Evolutionary conservation across 306 rosid genomes (phyloP).

Genomic region (Sicyos edulis): DNA sequence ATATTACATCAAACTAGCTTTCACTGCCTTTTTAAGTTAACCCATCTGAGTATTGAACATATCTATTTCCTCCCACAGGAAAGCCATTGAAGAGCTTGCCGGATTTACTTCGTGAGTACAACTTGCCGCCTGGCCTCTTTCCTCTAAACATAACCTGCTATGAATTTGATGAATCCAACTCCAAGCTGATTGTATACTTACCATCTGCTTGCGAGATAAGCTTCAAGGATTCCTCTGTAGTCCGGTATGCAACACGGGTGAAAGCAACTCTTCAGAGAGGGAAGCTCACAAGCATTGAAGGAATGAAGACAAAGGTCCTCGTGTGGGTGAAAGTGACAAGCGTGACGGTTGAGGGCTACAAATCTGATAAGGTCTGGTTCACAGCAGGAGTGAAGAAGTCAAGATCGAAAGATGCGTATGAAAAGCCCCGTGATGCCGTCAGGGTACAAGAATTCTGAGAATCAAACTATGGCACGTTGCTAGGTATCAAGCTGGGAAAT

Average conservation of each 20-base stretch:
- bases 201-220: slow-evolving; percentile 77
- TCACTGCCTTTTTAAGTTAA: not conserved
- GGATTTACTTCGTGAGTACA: slow-evolving; percentile 86
- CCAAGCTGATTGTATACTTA: slow-evolving; percentile 71
- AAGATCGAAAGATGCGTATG: slow-evolving; percentile 68
- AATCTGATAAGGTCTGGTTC: slow-evolving; percentile 82
- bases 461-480: slow-evolving; percentile 3
- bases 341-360: slow-evolving; percentile 69
- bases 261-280: slow-evolving; percentile 75
- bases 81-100: slow-evolving; percentile 68
- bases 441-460: slow-evolving; percentile 62
- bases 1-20: not conserved
- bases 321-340: slow-evolving; percentile 94
- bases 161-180: slow-evolving; percentile 70
- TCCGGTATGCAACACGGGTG: slow-evolving; percentile 65
- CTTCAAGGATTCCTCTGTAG: slow-evolving; percentile 81
- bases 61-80: slow-evolving; percentile 38
- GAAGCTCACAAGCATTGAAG: slow-evolving; percentile 70
- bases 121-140: slow-evolving; percentile 77
- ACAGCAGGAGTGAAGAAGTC: slow-evolving; percentile 91
- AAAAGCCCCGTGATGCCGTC: slow-evolving; percentile 48
- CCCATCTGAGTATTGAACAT: not conserved
- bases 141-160: slow-evolving; percentile 74
- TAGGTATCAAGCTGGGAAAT: not conserved
- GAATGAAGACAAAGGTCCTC: slow-evolving; percentile 86